Percentiles rank a stretch among this genome's conserved stretches.
phyloP scores from a whole-genome alignment of 495 filamentous ascomycete genomes.

The Aspergillus heteromorphus region DNA sequence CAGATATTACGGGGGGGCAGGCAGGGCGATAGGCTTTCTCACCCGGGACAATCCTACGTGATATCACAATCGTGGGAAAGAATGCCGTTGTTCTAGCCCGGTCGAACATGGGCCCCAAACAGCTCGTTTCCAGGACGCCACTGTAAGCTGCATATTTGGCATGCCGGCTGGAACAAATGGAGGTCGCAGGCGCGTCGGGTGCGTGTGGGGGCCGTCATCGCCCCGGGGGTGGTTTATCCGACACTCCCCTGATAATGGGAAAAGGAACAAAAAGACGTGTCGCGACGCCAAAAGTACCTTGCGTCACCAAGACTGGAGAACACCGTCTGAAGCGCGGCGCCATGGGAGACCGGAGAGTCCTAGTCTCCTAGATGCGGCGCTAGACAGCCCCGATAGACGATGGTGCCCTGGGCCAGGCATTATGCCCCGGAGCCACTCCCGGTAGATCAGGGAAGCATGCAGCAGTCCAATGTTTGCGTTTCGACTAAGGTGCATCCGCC shows the following conservation, averaged over 20 bases:
- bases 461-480: conserved; percentile 16
- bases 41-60: neutral
- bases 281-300: conserved; percentile 16
- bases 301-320: conserved; percentile 5
- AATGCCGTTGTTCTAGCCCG: conserved; percentile 7
- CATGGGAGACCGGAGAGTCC: conserved; percentile 8
- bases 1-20: neutral
- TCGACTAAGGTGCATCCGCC: neutral
- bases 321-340: conserved; percentile 4
- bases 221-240: neutral
- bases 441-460: conserved; percentile 21
- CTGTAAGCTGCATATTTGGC: conserved; percentile 1
- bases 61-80: conserved; percentile 1
- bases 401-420: conserved; percentile 4
- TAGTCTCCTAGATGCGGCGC: conserved; percentile 7
- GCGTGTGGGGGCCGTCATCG: conserved; percentile 4
- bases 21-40: neutral
- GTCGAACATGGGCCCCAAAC: neutral
- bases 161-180: conserved; percentile 1
- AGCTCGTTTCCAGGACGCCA: conserved; percentile 10
- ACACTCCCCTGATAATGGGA: neutral
- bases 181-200: conserved; percentile 6
- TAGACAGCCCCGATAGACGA: conserved; percentile 8
- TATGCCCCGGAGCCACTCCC: conserved; percentile 16
- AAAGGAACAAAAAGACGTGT: conserved; percentile 9